Evolutionary conservation across 345 rosid species (phyloP).

Genomic region (Durio zibethinus): DNA sequence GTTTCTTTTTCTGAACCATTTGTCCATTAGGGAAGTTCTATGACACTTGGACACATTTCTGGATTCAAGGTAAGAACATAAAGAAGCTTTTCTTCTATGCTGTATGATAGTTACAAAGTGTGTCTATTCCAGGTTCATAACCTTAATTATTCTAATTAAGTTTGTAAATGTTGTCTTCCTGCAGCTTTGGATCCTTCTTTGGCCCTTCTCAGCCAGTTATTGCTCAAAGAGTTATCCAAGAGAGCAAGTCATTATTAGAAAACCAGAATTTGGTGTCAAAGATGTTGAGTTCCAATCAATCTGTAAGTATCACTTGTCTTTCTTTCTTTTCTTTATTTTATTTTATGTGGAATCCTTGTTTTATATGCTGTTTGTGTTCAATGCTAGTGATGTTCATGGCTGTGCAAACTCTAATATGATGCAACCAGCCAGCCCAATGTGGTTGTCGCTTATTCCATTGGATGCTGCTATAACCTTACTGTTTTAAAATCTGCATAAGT

Average conservation of each 20-base stretch:
- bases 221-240: conserved; percentile 82
- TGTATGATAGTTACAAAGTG: background rate
- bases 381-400: background rate
- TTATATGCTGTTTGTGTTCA: background rate
- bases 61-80: background rate
- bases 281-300: conserved; percentile 27
- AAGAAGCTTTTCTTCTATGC: background rate
- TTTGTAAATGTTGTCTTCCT: conserved; percentile 13
- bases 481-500: background rate
- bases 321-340: background rate
- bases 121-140: background rate
- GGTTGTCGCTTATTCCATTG: background rate
- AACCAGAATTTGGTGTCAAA: conserved; percentile 49
- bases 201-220: conserved; percentile 85
- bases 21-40: background rate
- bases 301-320: conserved; percentile 36
- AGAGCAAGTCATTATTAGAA: conserved; percentile 87
- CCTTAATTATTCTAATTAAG: background rate
- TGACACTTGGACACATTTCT: background rate
- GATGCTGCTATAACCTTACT: background rate
- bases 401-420: background rate
- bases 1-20: background rate
- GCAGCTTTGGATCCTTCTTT: conserved; percentile 90
- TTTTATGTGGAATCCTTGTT: background rate
- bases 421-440: background rate